Base-by-base conservation (phyloP, 306 rosid genomes). In the Urtica urens region DNA sequence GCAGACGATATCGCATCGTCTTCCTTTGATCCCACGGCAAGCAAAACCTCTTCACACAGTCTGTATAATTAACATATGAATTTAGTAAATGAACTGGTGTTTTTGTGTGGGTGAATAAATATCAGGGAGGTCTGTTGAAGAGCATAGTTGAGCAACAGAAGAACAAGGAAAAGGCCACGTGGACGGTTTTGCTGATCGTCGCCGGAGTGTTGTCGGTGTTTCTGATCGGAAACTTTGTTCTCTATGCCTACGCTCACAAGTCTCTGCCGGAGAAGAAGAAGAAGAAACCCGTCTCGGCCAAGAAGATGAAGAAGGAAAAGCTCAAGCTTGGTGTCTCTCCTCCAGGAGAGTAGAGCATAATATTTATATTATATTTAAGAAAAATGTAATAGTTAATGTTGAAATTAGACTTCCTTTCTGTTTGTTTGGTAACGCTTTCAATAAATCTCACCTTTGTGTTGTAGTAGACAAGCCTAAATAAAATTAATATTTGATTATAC, bases 311-410 rank as follows among this genome's bases (percentile, higher is more conserved):
- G 41, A 88, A 6, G 74, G 93, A 83, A 68, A 83, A 77, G 68
- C 75, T 88, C 79, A 88, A 70, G 86, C 94, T 76, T 63, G 95
- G 96, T 4, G 72, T 80, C 49, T 80, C 94, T 67, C 86, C 88
- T 38, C 94, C 96, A 5, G 96, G 96, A 57, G 96, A 88, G 72
- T 88, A 65, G 66, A 20, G 20, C 9, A 16, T n/a, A n/a, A n/a
- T n/a, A n/a, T n/a, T n/a, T n/a, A n/a, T n/a, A n/a, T n/a, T n/a
- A n/a, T n/a, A n/a, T n/a, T n/a, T n/a, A n/a, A n/a, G n/a, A n/a
- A n/a, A n/a, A n/a, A n/a, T n/a, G n/a, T n/a, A n/a, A n/a, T n/a
- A n/a, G n/a, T n/a, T n/a, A n/a, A n/a, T n/a, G n/a, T n/a, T n/a
- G n/a, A n/a, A n/a, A n/a, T n/a, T n/a, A n/a, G n/a, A n/a, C n/a